These are phyloP conservation scores for Rhododendron simsii DNA, from an alignment of 148 eudicot species.

Conservation along the genomic window DNA sequence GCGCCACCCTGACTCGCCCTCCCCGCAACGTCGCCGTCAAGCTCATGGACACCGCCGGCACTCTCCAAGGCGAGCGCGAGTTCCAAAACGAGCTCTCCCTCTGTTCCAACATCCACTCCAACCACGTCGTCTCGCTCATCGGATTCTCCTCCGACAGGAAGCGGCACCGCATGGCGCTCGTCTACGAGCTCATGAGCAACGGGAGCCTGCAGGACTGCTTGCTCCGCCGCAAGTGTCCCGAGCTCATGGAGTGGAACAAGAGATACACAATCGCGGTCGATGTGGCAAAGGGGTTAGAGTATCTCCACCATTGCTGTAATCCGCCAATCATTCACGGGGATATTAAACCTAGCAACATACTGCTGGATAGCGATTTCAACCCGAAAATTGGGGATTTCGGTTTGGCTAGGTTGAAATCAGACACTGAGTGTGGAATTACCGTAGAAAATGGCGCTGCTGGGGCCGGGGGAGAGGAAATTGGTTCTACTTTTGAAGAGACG, in stretches of 20 bases:
- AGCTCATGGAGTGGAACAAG: slow-evolving; percentile 49
- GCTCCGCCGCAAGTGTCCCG: slow-evolving; percentile 44
- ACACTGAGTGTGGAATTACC: slow-evolving; percentile 18
- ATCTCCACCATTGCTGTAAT: slow-evolving; percentile 63
- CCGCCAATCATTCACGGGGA: slow-evolving; percentile 88
- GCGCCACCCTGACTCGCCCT: slow-evolving; percentile 27
- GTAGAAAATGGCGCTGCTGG: slow-evolving; percentile 15
- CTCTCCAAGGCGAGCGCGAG: slow-evolving; percentile 91
- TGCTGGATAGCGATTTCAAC: slow-evolving; percentile 50
- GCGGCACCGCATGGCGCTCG: slow-evolving; percentile 64
- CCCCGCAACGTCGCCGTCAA: slow-evolving; percentile 57
- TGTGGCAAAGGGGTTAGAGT: slow-evolving; percentile 65
- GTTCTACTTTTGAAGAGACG: slow-evolving; percentile 20
- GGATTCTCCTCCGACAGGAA: slow-evolving; percentile 67
- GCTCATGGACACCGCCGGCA: slow-evolving; percentile 59
- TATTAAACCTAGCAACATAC: slow-evolving; percentile 84
- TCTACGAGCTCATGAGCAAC: slow-evolving; percentile 72
- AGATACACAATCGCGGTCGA: slow-evolving; percentile 50
- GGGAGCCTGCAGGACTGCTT: slow-evolving; percentile 92
- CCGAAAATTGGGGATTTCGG: slow-evolving; percentile 94
- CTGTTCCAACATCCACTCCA: slow-evolving; percentile 44
- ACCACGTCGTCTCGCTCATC: slow-evolving; percentile 44
- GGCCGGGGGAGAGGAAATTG: slow-evolving; percentile 46
- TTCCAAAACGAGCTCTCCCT: slow-evolving; percentile 80
- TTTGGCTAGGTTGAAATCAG: slow-evolving; percentile 61